These are phyloP conservation scores for Tulasnella sp. DNA, from an alignment of 768 basidiomycete species.

Conservation along the genomic window DNA sequence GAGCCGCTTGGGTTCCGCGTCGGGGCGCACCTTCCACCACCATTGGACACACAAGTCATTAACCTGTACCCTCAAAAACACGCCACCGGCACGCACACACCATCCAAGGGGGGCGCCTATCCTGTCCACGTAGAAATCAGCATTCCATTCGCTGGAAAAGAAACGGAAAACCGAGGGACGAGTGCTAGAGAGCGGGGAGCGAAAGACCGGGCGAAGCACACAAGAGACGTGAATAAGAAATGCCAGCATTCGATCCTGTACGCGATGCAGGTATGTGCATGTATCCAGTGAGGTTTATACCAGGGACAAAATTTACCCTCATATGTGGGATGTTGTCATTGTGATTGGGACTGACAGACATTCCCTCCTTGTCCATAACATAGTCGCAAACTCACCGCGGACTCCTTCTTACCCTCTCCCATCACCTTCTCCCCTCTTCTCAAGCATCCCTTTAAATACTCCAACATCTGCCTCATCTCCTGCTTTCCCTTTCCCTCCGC, in stretches of 20 bases:
- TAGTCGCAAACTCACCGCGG: constrained; percentile 33
- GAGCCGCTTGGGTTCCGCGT: not conserved
- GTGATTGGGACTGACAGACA: constrained; percentile 30
- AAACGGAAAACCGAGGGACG: not conserved
- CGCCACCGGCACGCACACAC: constrained; percentile 20
- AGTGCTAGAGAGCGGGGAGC: not conserved
- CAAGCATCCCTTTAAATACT: constrained; percentile 21
- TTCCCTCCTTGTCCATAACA: constrained; percentile 26
- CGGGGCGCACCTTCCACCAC: constrained; percentile 14
- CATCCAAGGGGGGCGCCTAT: constrained; percentile 2
- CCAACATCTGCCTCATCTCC: constrained; percentile 1
- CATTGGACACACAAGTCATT: constrained; percentile 15
- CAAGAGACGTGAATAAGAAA: constrained; percentile 38
- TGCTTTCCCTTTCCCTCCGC: constrained; percentile 34
- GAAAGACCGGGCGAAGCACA: not conserved
- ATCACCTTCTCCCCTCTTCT: constrained; percentile 27
- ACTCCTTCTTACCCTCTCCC: constrained; percentile 41
- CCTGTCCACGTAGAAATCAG: not conserved
- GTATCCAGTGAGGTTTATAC: constrained; percentile 28
- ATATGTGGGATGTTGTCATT: not conserved
- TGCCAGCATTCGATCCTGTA: constrained; percentile 85
- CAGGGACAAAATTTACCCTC: not conserved
- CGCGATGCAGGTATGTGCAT: constrained; percentile 60
- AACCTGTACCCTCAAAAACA: not conserved
- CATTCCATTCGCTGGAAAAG: constrained; percentile 9